phyloP scores from a whole-genome alignment of 2,329 filamentous ascomycete species.

The Talaromyces pinophilus region DNA sequence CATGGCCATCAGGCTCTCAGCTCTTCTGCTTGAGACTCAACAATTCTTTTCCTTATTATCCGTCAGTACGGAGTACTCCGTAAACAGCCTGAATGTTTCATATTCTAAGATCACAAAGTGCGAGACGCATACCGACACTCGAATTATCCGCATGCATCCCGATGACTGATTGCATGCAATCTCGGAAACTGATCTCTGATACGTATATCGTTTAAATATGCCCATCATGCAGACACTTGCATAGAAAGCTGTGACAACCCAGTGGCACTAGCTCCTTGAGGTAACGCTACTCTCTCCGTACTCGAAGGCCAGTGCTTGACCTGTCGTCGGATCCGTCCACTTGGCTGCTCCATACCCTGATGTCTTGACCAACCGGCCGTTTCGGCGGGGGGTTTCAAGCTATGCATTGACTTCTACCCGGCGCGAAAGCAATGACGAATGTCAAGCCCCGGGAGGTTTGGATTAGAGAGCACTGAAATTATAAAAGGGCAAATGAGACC shows the following conservation, averaged over 20 bases:
- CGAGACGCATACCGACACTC: not conserved
- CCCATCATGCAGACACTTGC: conserved; percentile 10
- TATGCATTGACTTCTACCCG: not conserved
- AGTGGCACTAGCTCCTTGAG: conserved; percentile 2
- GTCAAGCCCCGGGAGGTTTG: not conserved
- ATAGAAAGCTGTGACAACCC: not conserved
- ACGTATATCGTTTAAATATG: conserved; percentile 11
- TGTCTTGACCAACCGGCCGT: conserved; percentile 1
- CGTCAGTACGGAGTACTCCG: not conserved
- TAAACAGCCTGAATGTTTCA: not conserved
- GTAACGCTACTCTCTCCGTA: not conserved
- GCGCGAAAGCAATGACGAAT: not conserved
- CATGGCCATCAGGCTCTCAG: conserved; percentile 12
- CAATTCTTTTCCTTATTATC: not conserved
- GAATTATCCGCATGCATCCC: not conserved
- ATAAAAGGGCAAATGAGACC: not conserved
- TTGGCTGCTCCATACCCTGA: not conserved
- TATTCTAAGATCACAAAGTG: not conserved
- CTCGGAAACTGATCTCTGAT: not conserved
- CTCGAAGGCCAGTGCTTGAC: conserved; percentile 14
- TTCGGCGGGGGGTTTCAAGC: not conserved
- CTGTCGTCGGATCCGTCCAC: not conserved
- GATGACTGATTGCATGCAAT: not conserved
- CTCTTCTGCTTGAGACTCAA: not conserved
- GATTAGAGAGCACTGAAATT: not conserved